These are phyloP conservation scores for Cerioporus squamosus DNA, from an alignment of 1,284 basidiomycete species.

Conservation along the genomic window DNA sequence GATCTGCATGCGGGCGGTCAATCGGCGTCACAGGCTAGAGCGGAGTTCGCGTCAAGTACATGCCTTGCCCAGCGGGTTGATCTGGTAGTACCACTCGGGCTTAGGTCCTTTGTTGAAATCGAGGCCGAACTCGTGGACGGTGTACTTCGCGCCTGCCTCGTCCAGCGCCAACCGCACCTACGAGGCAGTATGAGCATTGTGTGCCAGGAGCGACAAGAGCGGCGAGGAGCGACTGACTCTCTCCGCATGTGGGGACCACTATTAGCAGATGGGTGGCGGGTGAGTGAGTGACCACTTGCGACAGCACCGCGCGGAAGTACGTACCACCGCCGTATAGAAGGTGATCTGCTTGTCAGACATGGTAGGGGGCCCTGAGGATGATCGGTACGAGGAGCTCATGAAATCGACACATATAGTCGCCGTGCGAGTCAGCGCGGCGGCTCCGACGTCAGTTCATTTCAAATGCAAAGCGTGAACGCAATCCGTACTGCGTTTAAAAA, in stretches of 20 bases:
- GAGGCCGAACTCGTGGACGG: conserved; percentile 18
- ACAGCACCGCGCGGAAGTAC: neutral
- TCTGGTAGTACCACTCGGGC: conserved; percentile 39
- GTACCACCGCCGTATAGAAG: conserved; percentile 25
- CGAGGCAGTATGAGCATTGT: neutral
- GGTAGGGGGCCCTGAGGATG: neutral
- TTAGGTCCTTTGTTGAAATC: conserved; percentile 35
- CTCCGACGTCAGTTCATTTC: too few species aligned
- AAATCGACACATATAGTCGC: too few species aligned
- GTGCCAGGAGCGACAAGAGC: neutral
- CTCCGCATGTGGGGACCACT: conserved; percentile 16
- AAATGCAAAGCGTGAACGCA: too few species aligned
- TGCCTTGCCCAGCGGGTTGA: conserved; percentile 43
- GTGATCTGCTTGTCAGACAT: conserved; percentile 9
- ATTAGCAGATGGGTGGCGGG: neutral
- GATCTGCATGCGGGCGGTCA: conserved; percentile 26
- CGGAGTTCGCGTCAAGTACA: neutral
- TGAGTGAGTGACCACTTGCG: neutral
- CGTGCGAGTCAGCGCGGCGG: too few species aligned
- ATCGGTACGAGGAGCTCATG: too few species aligned
- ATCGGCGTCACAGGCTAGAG: neutral
- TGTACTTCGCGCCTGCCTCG: conserved; percentile 26
- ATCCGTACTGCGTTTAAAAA: too few species aligned
- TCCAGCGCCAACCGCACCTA: conserved; percentile 12
- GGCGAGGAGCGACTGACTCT: conserved; percentile 2